A percentile compares a stretch with the other conserved stretches of the same genome.
Conservation (phyloP, 495 filamentous ascomycete genomes). For the Aspergillus panamensis region DNA sequence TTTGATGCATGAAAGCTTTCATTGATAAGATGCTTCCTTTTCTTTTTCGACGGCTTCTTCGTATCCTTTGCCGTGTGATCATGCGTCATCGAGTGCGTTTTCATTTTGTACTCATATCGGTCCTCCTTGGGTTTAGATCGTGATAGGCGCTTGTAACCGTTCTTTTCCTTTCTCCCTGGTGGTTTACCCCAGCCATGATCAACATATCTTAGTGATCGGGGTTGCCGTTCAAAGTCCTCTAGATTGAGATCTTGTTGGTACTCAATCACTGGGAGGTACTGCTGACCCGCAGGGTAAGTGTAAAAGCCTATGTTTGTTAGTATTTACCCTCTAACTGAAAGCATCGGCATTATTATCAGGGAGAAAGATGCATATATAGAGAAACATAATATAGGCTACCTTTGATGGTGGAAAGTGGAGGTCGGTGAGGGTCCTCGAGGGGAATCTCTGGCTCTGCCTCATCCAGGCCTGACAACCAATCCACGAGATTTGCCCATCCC, state of each 20-base stretch:
- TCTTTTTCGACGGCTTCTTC: conserved; percentile 29
- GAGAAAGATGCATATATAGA: too few species aligned
- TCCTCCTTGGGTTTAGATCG: conserved; percentile 61
- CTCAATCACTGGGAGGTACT: background rate
- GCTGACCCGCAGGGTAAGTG: too few species aligned
- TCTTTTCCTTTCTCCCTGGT: conserved; percentile 5
- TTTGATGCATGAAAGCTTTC: conserved; percentile 62
- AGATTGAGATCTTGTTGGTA: background rate
- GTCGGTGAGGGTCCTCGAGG: background rate
- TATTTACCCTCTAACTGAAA: background rate
- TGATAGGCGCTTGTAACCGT: conserved; percentile 52
- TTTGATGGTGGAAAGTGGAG: background rate
- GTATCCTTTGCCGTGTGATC: conserved; percentile 38
- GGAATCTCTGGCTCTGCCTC: conserved; percentile 1
- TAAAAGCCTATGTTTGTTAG: too few species aligned
- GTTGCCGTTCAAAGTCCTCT: background rate
- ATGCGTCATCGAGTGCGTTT: conserved; percentile 12
- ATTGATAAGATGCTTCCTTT: conserved; percentile 49
- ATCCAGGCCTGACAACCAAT: conserved; percentile 7
- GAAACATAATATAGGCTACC: background rate
- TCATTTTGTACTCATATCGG: conserved; percentile 44
- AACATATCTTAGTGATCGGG: background rate
- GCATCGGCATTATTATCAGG: background rate
- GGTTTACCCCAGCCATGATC: background rate
- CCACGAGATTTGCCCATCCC: too few species aligned